These are phyloP conservation scores for Simplicillium sp. DNA, from an alignment of 2,329 filamentous ascomycete genomes.

Conservation along the genomic window DNA sequence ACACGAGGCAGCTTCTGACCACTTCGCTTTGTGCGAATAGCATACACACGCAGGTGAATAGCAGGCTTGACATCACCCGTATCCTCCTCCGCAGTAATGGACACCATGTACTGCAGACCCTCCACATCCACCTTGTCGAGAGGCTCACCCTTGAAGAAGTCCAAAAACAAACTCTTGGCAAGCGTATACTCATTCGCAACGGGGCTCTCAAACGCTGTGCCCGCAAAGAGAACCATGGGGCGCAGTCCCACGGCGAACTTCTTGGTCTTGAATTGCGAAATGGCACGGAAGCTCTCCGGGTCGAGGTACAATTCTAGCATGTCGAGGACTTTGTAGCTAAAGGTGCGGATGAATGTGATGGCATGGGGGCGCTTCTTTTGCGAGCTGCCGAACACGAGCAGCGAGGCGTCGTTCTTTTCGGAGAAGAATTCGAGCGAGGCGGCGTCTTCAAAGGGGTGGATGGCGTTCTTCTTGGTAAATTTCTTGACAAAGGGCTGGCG, in stretches of 20 bases:
- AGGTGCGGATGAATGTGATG: slow-evolving; percentile 73
- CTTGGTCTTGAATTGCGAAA: slow-evolving; percentile 67
- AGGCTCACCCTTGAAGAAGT: slow-evolving; percentile 77
- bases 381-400: slow-evolving; percentile 75
- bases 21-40: slow-evolving; percentile 76
- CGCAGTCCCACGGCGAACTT: slow-evolving; percentile 74
- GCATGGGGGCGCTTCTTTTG: slow-evolving; percentile 95
- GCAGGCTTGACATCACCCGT: slow-evolving; percentile 39
- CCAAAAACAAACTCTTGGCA: slow-evolving; percentile 77
- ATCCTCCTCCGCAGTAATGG: slow-evolving; percentile 64
- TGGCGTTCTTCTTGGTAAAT: slow-evolving; percentile 94
- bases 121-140: slow-evolving; percentile 84
- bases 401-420: slow-evolving; percentile 86
- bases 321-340: slow-evolving; percentile 80
- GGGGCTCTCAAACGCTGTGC: slow-evolving; percentile 77
- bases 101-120: slow-evolving; percentile 84
- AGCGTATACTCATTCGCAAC: slow-evolving; percentile 72
- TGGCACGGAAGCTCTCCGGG: slow-evolving; percentile 57
- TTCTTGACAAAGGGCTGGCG: slow-evolving; percentile 79
- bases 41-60: slow-evolving; percentile 69
- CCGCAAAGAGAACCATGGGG: slow-evolving; percentile 86
- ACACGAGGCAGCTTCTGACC: slow-evolving; percentile 83
- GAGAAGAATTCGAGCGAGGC: slow-evolving; percentile 89
- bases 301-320: slow-evolving; percentile 90
- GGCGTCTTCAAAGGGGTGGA: slow-evolving; percentile 89